phyloP scores from a whole-genome alignment of 208 protist species.

The Vickermania spadyakhi region DNA sequence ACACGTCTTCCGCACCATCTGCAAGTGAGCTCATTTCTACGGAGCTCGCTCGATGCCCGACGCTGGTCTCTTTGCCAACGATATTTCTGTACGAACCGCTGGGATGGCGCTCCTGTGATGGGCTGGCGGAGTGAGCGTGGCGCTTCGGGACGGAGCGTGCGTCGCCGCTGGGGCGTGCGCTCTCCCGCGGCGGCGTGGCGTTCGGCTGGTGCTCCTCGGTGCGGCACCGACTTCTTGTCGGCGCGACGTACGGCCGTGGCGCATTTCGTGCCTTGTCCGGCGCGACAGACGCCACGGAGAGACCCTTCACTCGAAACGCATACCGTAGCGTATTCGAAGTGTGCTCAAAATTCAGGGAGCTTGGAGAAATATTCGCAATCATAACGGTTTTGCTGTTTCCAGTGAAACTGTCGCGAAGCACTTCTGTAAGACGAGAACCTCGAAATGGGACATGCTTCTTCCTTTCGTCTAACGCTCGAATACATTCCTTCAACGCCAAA shows the following conservation, averaged over 20 bases:
- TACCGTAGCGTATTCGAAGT: conserved; percentile 98
- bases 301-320: conserved; percentile 87
- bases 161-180: neutral
- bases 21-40: neutral
- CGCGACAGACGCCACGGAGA: conserved; percentile 46
- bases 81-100: too few relatives aligned
- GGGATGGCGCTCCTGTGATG: neutral
- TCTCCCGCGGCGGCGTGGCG: neutral
- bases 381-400: conserved; percentile 94
- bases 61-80: neutral
- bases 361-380: conserved; percentile 92
- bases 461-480: conserved; percentile 87
- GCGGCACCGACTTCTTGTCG: conserved; percentile 1
- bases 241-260: conserved; percentile 16
- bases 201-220: neutral
- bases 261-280: conserved; percentile 66
- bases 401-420: conserved; percentile 93
- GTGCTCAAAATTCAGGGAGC: conserved; percentile 84
- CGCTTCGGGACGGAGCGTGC: neutral
- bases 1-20: neutral
- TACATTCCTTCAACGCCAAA: conserved; percentile 94
- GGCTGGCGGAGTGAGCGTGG: neutral
- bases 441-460: conserved; percentile 94
- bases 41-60: neutral
- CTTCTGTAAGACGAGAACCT: conserved; percentile 94